Evolutionary conservation across 2,329 filamentous ascomycete species (phyloP), one percentile per base, ranked within the genome.

Genomic region (Rhinocladiella mackenziei): DNA sequence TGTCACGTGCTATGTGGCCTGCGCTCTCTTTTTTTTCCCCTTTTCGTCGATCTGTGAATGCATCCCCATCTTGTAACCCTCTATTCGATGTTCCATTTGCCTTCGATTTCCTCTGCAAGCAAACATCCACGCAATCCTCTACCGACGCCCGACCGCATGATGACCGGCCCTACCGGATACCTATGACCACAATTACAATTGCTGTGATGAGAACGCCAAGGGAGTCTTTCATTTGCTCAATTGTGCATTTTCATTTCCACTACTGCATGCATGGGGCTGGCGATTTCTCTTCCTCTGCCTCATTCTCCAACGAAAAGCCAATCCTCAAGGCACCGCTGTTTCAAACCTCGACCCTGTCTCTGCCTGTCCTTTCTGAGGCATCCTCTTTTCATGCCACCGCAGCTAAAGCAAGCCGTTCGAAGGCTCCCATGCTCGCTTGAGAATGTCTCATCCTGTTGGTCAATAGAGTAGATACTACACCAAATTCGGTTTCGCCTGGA

Each of bases 251-350:
- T 20, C 29, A 32, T 26, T 34, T 35, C 39, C 33, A 39, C 38
- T 51, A 51, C 49, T 51, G 49, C 49, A 51, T 37, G 41, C 39
- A 29, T 37, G 43, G 46, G 36, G 41, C 47, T 28, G 29, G 30
- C 38, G 43, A 45, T 37, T 38, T 28, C 31, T 23, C 34, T 26
- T 42, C 19, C 38, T 38, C 15, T 40, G 22, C 22, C 32, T 14
- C 41, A 17, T 41, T 23, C 29, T 20, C 36, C 44, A 32, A 37
- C 30, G 19, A 34, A 14, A 20, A 31, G 39, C 29, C 17, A 33
- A n/a, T 15, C 14, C 18, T 18, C 18, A 15, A 13, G 41, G 36
- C 44, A 48, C 45, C 49, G 38, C 45, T 25, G 37, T 51, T 51
- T 51, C 41, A 41, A 34, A 11, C 18, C 20, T 26, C 13, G 30